Evolutionary conservation across 345 rosid genomes (phyloP).

Genomic region (Noccaea bulbosa): DNA sequence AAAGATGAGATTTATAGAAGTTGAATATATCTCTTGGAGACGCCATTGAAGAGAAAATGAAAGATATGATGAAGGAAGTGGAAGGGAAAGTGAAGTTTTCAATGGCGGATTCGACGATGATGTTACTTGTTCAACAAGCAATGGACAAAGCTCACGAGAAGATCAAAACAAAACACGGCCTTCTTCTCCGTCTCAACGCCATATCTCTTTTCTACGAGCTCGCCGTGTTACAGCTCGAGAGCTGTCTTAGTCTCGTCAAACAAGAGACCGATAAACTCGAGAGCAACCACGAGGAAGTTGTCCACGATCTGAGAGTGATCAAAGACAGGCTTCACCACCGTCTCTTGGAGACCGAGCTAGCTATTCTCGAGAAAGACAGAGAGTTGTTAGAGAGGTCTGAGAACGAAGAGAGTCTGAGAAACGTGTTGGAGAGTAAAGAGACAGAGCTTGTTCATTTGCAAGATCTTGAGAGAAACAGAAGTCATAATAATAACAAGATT

Average conservation of each 20-base stretch:
- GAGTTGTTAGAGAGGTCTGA: conserved; percentile 58
- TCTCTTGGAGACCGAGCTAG: conserved; percentile 61
- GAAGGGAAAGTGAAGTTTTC: conserved; percentile 64
- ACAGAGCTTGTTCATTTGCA: conserved; percentile 61
- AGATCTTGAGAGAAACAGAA: conserved; percentile 49
- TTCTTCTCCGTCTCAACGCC: conserved; percentile 65
- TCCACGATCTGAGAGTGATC: conserved; percentile 64
- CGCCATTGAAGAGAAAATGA: conserved; percentile 9
- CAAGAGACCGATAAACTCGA: conserved; percentile 69
- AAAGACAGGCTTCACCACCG: conserved; percentile 76
- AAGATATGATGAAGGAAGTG: conserved; percentile 41
- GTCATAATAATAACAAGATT: conserved; percentile 22
- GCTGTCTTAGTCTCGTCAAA: conserved; percentile 72
- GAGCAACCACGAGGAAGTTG: conserved; percentile 58
- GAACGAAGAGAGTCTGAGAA: conserved; percentile 59
- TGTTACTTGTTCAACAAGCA: conserved; percentile 72
- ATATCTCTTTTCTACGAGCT: conserved; percentile 81
- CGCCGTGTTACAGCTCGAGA: conserved; percentile 77
- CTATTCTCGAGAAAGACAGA: conserved; percentile 69
- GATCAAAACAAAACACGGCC: conserved; percentile 65
- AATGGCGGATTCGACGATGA: conserved; percentile 77
- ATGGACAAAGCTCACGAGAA: conserved; percentile 84
- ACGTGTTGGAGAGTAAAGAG: conserved; percentile 60
- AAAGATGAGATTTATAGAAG: background rate
- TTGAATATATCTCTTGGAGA: conserved; percentile 8